Base-by-base conservation (phyloP, 257 asterid genomes). In the Plantago ovata region DNA sequence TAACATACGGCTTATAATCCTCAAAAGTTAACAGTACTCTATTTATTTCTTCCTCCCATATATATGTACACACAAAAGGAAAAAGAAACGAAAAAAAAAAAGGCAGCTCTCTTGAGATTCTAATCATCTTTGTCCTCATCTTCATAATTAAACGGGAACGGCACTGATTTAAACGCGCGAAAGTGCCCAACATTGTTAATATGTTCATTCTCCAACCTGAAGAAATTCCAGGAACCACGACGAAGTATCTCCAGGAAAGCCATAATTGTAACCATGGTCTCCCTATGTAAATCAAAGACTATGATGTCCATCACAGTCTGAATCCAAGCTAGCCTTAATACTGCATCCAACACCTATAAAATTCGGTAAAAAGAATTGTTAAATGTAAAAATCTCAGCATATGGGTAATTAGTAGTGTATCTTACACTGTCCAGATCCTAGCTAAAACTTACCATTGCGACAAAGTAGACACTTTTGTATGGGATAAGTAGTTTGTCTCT, bases 181-280 rank as follows among this genome's bases (percentile, higher is more conserved):
- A 41, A 82, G 24, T 79, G 77, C 9, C 94, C 94, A 13, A 82
- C 87, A 62, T 85, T 85, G 77, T 85, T 85, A 3, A 85, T 77
- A 65, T 85, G 94, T 56, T 85, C 94, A 50, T 85, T 85, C 78
- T 85, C 94, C 66, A 85, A 66, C 94, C 90, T 73, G 77, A 82
- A 84, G 60, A 84, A 82, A 61, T 74, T 84, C 94, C 94, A 84
- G 7, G 82, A 14, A 16, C 94, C 84, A 0, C 94, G 94, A 33
- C 87, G 87, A 67, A 81, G 42, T 42, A 84, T 82, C 75, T 84
- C 94, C 10, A 84, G 63, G 64, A 69, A 59, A 9, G 94, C 84
- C 64, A 84, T 71, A 15, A 77, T 67, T 4, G 84, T 60, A 22
- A 52, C 53, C 76, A 72, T 67, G 3, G 81, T 69, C 72, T 82